A percentile compares a stretch with the other conserved stretches of the same genome.
phyloP scores from a whole-genome alignment of 2,329 filamentous ascomycete species.

The Aspergillus japonicus region DNA sequence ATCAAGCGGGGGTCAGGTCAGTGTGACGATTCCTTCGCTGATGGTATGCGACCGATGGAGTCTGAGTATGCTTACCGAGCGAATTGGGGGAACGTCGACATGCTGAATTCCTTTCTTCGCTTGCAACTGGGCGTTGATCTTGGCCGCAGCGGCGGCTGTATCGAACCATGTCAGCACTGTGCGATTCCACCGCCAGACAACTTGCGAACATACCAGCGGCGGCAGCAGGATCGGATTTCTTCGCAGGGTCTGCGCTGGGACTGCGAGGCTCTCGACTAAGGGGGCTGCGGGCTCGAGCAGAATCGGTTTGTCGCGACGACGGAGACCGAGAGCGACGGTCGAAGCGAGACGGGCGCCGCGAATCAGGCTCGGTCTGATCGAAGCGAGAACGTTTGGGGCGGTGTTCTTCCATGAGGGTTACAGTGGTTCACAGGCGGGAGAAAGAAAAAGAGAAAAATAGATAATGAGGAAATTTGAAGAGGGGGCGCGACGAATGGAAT shows the following conservation, averaged over 20 bases:
- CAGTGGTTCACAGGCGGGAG: not conserved
- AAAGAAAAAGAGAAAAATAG: not conserved
- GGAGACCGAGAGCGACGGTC: slow-evolving; percentile 90
- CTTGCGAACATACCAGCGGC: slow-evolving; percentile 66
- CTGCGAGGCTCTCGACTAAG: slow-evolving; percentile 55
- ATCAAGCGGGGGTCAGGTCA: not conserved
- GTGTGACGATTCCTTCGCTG: not conserved
- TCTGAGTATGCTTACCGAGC: slow-evolving; percentile 48
- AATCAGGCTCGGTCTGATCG: slow-evolving; percentile 83
- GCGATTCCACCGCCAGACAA: not conserved
- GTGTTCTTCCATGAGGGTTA: slow-evolving; percentile 66
- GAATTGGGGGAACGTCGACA: slow-evolving; percentile 81
- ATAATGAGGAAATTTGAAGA: slow-evolving; percentile 7
- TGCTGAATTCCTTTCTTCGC: slow-evolving; percentile 88
- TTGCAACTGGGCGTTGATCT: slow-evolving; percentile 79
- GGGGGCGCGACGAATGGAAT: slow-evolving; percentile 8
- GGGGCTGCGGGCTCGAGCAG: slow-evolving; percentile 77
- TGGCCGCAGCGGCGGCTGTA: slow-evolving; percentile 80
- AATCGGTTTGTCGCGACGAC: slow-evolving; percentile 63
- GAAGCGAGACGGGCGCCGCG: slow-evolving; percentile 74
- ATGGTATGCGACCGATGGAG: not conserved
- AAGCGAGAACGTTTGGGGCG: slow-evolving; percentile 86
- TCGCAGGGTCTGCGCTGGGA: slow-evolving; percentile 43
- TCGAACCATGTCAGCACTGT: slow-evolving; percentile 16
- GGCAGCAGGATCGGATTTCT: slow-evolving; percentile 66